These are phyloP conservation scores for Melanomma pulvis-pyrius DNA, from an alignment of 495 filamentous ascomycete genomes.

Conservation along the genomic window DNA sequence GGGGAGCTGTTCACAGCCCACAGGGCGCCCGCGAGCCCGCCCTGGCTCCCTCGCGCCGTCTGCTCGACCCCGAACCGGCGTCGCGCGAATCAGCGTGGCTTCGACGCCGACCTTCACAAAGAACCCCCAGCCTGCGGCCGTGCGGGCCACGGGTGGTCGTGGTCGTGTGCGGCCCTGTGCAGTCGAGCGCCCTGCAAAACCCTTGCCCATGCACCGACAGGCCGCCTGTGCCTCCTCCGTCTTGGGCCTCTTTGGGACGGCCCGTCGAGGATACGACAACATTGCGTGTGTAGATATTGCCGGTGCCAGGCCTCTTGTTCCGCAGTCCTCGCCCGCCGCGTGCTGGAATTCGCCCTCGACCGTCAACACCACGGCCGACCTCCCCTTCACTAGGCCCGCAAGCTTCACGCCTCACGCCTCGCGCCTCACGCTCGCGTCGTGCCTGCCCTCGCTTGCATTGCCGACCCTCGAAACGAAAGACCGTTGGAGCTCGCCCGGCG, in stretches of 20 bases:
- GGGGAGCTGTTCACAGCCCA: background rate
- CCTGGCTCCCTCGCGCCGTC: background rate
- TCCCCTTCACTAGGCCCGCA: background rate
- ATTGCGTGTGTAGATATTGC: too few relatives aligned
- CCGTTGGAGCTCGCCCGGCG: conserved; percentile 9
- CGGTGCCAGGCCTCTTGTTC: too few relatives aligned
- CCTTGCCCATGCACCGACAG: background rate
- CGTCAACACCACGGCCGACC: background rate
- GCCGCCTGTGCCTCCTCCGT: conserved; percentile 13
- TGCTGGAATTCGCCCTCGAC: background rate
- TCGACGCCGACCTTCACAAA: background rate
- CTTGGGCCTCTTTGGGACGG: conserved; percentile 12
- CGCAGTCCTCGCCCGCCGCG: background rate
- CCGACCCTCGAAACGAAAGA: conserved; percentile 6
- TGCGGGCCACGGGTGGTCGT: background rate
- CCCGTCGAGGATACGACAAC: too few relatives aligned
- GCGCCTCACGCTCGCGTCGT: background rate
- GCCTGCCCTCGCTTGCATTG: conserved; percentile 13
- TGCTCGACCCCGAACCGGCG: background rate
- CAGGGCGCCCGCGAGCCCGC: conserved; percentile 15
- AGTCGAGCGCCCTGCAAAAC: conserved; percentile 9
- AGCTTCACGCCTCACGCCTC: background rate
- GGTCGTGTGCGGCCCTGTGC: background rate
- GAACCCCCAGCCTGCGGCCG: background rate
- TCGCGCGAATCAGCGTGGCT: conserved; percentile 8